Conservation (phyloP, 306 rosid species). For the Vigna radiata region DNA sequence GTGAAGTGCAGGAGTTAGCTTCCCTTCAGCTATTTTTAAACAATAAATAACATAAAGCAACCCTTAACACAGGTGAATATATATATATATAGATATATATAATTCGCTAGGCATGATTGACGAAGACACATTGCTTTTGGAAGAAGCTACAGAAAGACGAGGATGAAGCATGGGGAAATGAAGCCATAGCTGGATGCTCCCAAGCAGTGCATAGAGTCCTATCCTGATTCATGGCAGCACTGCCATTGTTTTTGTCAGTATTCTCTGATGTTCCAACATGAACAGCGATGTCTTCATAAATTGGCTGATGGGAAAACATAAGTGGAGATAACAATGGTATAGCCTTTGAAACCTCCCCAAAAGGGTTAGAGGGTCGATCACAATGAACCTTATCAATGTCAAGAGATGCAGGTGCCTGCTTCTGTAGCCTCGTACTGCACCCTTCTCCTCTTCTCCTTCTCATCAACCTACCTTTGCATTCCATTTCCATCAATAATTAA, state of each 20-base stretch:
- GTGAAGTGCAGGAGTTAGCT: slow-evolving; percentile 15
- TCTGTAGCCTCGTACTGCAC: slow-evolving; percentile 67
- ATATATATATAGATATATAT: not conserved
- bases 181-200: slow-evolving; percentile 66
- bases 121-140: slow-evolving; percentile 63
- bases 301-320: slow-evolving; percentile 54
- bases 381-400: slow-evolving; percentile 43
- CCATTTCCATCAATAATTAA: slow-evolving; percentile 28
- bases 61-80: not conserved
- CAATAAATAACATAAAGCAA: too few species aligned
- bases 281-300: slow-evolving; percentile 28
- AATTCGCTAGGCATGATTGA: slow-evolving; percentile 54
- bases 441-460: slow-evolving; percentile 36
- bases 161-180: slow-evolving; percentile 47
- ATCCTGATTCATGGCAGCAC: not conserved
- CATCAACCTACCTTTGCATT: slow-evolving; percentile 7
- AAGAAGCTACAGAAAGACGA: slow-evolving; percentile 59
- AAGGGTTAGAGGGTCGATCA: slow-evolving; percentile 32
- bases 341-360: slow-evolving; percentile 52
- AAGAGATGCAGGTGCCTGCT: slow-evolving; percentile 69
- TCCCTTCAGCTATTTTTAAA: not conserved
- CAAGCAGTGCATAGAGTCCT: slow-evolving; percentile 40
- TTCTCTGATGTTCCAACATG: slow-evolving; percentile 27
- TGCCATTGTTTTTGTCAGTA: not conserved
- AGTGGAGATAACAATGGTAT: slow-evolving; percentile 81